Percentiles rank a stretch among this genome's conserved stretches.
Conservation (phyloP, 257 asterid genomes). For the Ligustrum vulgare region DNA sequence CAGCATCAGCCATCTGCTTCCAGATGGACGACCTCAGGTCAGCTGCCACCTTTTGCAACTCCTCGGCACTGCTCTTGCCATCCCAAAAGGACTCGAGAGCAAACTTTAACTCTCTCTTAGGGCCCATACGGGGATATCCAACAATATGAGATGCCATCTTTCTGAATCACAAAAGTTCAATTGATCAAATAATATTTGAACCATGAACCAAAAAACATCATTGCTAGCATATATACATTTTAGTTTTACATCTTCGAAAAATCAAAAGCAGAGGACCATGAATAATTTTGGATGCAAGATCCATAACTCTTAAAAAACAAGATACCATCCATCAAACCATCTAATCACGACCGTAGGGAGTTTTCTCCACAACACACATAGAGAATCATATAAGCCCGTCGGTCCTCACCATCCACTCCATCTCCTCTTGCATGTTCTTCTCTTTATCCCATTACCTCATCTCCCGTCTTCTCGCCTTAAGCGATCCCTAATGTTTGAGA, state of each 20-base stretch:
- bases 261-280: not conserved
- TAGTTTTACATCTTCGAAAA: not conserved
- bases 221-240: not conserved
- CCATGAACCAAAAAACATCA: not conserved
- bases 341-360: not conserved
- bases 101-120: conserved; percentile 58
- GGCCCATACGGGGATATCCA: conserved; percentile 68
- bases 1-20: conserved; percentile 57
- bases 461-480: too few relatives aligned
- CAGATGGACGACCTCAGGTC: conserved; percentile 61
- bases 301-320: not conserved
- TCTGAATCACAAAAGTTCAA: conserved; percentile 24
- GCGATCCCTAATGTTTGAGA: too few relatives aligned
- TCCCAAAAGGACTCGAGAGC: conserved; percentile 66
- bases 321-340: not conserved
- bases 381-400: too few relatives aligned
- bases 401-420: too few relatives aligned
- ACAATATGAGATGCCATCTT: conserved; percentile 61
- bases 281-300: not conserved
- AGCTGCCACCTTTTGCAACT: conserved; percentile 46
- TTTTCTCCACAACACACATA: too few relatives aligned
- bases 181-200: conserved; percentile 4
- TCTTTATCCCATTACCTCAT: too few relatives aligned
- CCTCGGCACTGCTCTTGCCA: conserved; percentile 56
- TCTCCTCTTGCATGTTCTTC: too few relatives aligned